Percentiles rank a stretch among this genome's conserved stretches.
These are phyloP conservation scores for Fusarium chaquense DNA, from an alignment of 2,329 filamentous ascomycete genomes.

Conservation along the genomic window DNA sequence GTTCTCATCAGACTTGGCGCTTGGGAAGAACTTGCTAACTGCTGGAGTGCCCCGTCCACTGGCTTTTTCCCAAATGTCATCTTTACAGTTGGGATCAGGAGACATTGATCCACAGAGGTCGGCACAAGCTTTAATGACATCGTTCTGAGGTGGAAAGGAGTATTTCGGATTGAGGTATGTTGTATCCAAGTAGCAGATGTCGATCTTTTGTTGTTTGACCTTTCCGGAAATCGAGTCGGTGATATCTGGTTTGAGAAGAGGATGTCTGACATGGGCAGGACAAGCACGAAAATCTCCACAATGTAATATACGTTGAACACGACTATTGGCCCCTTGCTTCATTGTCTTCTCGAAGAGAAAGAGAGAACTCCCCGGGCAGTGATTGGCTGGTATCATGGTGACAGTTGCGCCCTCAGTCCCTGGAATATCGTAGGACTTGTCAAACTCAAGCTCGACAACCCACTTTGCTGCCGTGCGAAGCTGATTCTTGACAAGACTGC, in stretches of 20 bases:
- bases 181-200: slow-evolving; percentile 96
- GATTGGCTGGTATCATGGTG: slow-evolving; percentile 96
- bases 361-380: slow-evolving; percentile 93
- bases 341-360: slow-evolving; percentile 89
- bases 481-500: slow-evolving; percentile 87
- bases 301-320: slow-evolving; percentile 84
- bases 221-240: slow-evolving; percentile 78
- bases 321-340: slow-evolving; percentile 69
- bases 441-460: slow-evolving; percentile 87
- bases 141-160: slow-evolving; percentile 88
- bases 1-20: slow-evolving; percentile 49
- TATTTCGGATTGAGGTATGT: slow-evolving; percentile 97
- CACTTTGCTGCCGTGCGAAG: slow-evolving; percentile 87
- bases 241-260: slow-evolving; percentile 80
- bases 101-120: slow-evolving; percentile 86
- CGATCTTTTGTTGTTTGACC: slow-evolving; percentile 84
- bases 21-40: slow-evolving; percentile 67
- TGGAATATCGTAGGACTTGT: slow-evolving; percentile 81
- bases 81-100: slow-evolving; percentile 67
- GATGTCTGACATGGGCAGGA: slow-evolving; percentile 83
- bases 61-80: slow-evolving; percentile 61
- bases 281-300: slow-evolving; percentile 97
- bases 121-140: slow-evolving; percentile 88
- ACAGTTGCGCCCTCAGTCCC: slow-evolving; percentile 85
- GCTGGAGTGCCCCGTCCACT: slow-evolving; percentile 57